Evolutionary conservation across 2,329 filamentous ascomycete genomes (phyloP), one percentile per base, ranked within the genome.

Genomic region (Cercospora nicotianae): DNA sequence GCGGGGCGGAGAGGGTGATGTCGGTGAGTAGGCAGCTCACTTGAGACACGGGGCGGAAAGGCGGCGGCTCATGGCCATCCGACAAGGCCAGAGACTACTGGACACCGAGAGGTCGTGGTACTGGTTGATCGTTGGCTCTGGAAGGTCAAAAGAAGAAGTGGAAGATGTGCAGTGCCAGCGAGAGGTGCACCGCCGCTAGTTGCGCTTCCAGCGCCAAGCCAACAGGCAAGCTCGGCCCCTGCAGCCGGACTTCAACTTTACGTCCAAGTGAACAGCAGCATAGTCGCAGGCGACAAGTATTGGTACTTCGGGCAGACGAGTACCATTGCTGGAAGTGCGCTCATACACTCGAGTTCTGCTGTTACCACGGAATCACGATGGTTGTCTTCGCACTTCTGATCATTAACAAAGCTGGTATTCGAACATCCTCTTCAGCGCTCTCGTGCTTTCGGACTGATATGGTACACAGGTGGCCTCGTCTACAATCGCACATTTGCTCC

Each of bases 401-500:
- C 79, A 97, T 99, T 84, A 98, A 97, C 86, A 99, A 99, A 86
- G 94, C 95, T 72, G 95, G 72, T 73, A 69, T 28, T 30, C 28
- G 39, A 36, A 10, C 23, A n/a, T n/a, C 28, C 51, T 18, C 18
- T 28, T 7, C 58, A 55, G 39, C 31, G 13, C 28, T 57, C n/a
- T 28, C 26, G 26, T 16, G 23, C 53, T 16, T 28, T 30, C 20
- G 23, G 30, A 36, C 60, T 39, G 13, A 39, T 20, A 16, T 26
- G 31, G 45, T 33, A 8, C 33, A 58, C 65, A 73, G 72, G 77
- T 65, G 95, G 95, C 75, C 87, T 99, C 64, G 90, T 99, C 81
- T 99, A 96, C 85, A 94, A 98, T 82, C 92, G 93, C 75, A 92
- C 93, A 77, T 98, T 99, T 80, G 90, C 94, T 76, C 89, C 94